Percentiles rank a stretch among this genome's conserved stretches.
Conservation (phyloP, 345 rosid genomes). For the Hibiscus trionum region DNA sequence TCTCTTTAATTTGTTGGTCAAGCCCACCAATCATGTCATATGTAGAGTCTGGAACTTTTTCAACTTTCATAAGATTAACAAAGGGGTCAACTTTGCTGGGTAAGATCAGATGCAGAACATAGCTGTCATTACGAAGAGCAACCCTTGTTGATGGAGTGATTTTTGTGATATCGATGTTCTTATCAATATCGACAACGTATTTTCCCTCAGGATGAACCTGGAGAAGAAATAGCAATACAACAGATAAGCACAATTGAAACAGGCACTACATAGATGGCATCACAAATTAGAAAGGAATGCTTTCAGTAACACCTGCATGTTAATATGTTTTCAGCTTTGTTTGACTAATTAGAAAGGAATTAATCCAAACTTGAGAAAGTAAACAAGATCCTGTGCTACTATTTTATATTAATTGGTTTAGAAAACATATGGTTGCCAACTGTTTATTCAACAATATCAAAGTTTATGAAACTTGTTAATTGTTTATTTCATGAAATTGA, state of each 20-base stretch:
- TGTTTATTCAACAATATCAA: too few relatives aligned
- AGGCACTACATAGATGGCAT: neutral
- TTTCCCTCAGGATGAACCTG: slow-evolving; percentile 99
- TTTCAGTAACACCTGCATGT: too few relatives aligned
- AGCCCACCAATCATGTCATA: slow-evolving; percentile 99
- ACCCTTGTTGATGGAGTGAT: slow-evolving; percentile 92
- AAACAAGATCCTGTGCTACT: too few relatives aligned
- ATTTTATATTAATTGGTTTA: too few relatives aligned
- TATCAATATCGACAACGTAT: slow-evolving; percentile 93
- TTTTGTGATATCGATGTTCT: slow-evolving; percentile 85
- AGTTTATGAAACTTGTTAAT: too few relatives aligned
- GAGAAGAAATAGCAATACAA: neutral
- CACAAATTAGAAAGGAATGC: too few relatives aligned
- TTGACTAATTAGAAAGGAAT: too few relatives aligned
- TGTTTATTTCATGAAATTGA: too few relatives aligned
- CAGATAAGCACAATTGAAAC: neutral
- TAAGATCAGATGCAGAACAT: slow-evolving; percentile 83
- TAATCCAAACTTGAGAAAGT: too few relatives aligned
- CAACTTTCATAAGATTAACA: slow-evolving; percentile 98
- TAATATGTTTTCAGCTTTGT: too few relatives aligned
- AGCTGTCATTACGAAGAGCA: slow-evolving; percentile 98
- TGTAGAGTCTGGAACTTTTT: slow-evolving; percentile 97
- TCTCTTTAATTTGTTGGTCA: slow-evolving; percentile 97
- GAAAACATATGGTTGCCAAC: too few relatives aligned
- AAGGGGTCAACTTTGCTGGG: slow-evolving; percentile 96